Base-by-base conservation (phyloP, 1,284 basidiomycete genomes). In the Ceratobasidium sp. region DNA sequence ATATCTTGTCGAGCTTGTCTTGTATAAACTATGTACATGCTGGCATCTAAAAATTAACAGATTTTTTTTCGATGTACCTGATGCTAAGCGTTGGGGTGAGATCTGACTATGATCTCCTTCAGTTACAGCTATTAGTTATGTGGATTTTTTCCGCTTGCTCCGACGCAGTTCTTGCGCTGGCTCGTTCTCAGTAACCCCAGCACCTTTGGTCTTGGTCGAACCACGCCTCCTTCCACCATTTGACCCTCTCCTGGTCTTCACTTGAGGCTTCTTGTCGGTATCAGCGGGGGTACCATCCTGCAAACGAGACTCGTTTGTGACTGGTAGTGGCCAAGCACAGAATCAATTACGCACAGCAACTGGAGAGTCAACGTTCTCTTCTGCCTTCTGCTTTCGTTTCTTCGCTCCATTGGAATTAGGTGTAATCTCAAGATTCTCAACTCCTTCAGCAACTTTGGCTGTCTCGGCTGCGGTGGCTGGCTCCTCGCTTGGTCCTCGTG, bases 111-210 rank as follows among this genome's bases (percentile, higher is more conserved):
- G 20, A 61, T 39, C 37, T 37, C 7, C 35, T 61, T 35, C n/a
- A 63, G 17, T 56, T 17, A 56, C 45, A 33, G 17, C 42, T 4
- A 51, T 8, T 20, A 4, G 54, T 37, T 37, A 73, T n/a, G 58
- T n/a, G 33, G 69, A 73, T 53, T 73, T 73, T 51, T 42, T 73
- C n/a, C 69, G 69, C 63, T 73, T 73, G 42, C 69, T 73, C 37
- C 69, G 54, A n/a, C 69, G 54, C 28, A 73, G 31, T 39, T 73
- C 58, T 61, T 45, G 56, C n/a, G 31, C 20, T 51, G 58, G 45
- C 35, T 33, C 45, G 31, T 51, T 45, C 58, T 73, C 45, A 15
- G 35, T 35, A 42, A 54, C 39, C 23, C 2, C 67, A 51, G 20
- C 53, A 13, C 67, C 35, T 60, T 35, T 58, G 20, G 56, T 15